Evolutionary conservation across 2,329 filamentous ascomycete genomes (phyloP), one percentile per base, ranked within the genome.

Genomic region (Biscogniauxia marginata): DNA sequence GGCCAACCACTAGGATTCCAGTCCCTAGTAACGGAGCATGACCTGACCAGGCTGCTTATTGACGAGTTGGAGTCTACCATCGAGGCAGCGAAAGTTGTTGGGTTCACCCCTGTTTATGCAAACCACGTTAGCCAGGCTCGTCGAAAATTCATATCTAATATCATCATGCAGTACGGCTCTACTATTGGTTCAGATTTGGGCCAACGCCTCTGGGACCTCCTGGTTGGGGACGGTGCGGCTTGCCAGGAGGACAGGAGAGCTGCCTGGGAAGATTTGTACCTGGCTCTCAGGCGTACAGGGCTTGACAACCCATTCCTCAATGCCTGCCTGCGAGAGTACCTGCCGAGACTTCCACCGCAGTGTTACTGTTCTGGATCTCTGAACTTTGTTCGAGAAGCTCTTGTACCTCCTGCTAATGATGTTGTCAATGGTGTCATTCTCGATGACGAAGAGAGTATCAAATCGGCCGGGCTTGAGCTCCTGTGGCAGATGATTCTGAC

Each of bases 401-500:
- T 86, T 13, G 57, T 79, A 24, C 75, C 76, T 4, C 74, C 80
- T 43, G 72, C 84, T 4, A 76, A 78, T 30, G 75, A 79, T 30
- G 9, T 39, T 39, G 63, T 67, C 5, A 67, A 70, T 21, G 76
- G 76, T 20, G 75, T 80, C 49, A 67, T 79, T 19, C 72, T 85
- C 20, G 79, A 83, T 54, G 80, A 83, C 47, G 75, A 79, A 7
- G 74, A 78, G n/a, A 73, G 78, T 9, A 68, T 84, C 23, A 75
- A 81, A 62, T 81, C 77, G 58, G 82, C 72, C 61, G 83, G 75
- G 22, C 77, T 83, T 46, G 89, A 95, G 63, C 82, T 92, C 55
- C 76, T 96, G n/a, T 96, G 93, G 93, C 84, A 85, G 21, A 84
- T 96, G 64, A 85, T 93, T 30, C 75, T 96, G 52, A 86, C 83